Base-by-base conservation (phyloP, 345 rosid species). In the Camelina sativa region DNA sequence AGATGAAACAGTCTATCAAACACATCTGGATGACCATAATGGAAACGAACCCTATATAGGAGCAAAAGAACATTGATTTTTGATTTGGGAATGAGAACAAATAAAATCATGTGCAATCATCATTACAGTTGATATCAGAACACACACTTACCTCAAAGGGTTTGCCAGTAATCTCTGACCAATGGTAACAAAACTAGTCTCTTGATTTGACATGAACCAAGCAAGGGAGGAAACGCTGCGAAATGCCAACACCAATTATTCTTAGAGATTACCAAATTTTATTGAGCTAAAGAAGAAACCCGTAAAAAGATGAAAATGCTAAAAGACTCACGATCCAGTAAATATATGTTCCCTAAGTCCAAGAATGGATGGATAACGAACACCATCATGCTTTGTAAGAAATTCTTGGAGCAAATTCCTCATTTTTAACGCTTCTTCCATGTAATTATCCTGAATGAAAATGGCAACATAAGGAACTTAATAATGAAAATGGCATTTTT, bases 191-290 rank as follows among this genome's bases (percentile, higher is more conserved):
- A 96, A 96, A 81, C 99, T 96, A 17, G 94, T 96, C 82, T 96
- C 99, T 86, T 92, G 99, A 89, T 91, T 92, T 64, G 99, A 96
- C 98, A 96, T 92, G 80, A 96, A 92, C 99, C 99, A 96, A 15
- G 99, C 99, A 57, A 96, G 98, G 69, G 99, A 96, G 43, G 99
- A 96, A 79, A 96, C 99, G 80, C 99, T 96, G 90, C 81, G 0
- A 46, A 55, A 15, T 47, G 23, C 50, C 6, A 83, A 65, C 75
- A 67, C 20, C 74, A 77, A 52, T 50, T 15, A 52, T 11, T 56
- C 12, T 55, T 67, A 53, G 62, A 52, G 65, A 65, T 20, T 17
- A 25, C 13, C 64, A 62, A 40, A 30, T 17, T 58, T 11, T 25
- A 57, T 32, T 19, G 54, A 67, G 56, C 20, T 30, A 58, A 47